Evolutionary conservation across 768 basidiomycete species (phyloP).

Genomic region (Flagelloscypha sp.): DNA sequence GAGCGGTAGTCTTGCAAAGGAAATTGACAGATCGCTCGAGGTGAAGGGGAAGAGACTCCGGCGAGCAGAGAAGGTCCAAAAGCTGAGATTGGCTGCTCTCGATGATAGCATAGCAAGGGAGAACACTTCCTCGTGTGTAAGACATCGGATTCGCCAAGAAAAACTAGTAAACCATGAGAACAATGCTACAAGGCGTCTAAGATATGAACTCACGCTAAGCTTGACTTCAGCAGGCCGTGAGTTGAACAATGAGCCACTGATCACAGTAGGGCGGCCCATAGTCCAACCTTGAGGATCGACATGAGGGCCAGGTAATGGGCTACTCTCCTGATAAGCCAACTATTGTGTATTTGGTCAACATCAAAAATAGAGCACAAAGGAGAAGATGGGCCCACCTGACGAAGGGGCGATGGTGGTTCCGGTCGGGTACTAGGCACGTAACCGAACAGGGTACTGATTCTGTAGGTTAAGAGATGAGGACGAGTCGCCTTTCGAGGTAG

Average conservation of each 20-base stretch:
- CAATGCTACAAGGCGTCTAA: background rate
- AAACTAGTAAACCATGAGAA: background rate
- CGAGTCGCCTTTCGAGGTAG: constrained; percentile 7
- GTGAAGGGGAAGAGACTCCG: constrained; percentile 30
- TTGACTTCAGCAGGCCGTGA: constrained; percentile 30
- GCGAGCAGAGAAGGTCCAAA: constrained; percentile 34
- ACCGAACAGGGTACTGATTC: constrained; percentile 45
- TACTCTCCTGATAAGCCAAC: constrained; percentile 37
- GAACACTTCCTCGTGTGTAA: constrained; percentile 40
- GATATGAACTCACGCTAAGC: constrained; percentile 28
- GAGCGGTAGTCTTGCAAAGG: too few species aligned
- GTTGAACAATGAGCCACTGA: constrained; percentile 33
- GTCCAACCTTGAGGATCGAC: constrained; percentile 50
- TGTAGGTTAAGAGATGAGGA: constrained; percentile 9
- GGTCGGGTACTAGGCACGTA: constrained; percentile 42
- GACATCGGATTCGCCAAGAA: constrained; percentile 22
- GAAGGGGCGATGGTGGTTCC: constrained; percentile 34
- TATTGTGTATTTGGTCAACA: too few species aligned
- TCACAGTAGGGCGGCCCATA: constrained; percentile 29
- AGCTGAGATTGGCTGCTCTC: constrained; percentile 29
- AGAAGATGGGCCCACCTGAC: too few species aligned
- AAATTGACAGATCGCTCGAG: constrained; percentile 35
- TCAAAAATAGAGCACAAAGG: too few species aligned
- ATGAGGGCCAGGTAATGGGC: constrained; percentile 36
- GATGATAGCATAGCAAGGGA: constrained; percentile 38